phyloP scores from a whole-genome alignment of 208 protist species.

The Acanthamoeba lenticulata region DNA sequence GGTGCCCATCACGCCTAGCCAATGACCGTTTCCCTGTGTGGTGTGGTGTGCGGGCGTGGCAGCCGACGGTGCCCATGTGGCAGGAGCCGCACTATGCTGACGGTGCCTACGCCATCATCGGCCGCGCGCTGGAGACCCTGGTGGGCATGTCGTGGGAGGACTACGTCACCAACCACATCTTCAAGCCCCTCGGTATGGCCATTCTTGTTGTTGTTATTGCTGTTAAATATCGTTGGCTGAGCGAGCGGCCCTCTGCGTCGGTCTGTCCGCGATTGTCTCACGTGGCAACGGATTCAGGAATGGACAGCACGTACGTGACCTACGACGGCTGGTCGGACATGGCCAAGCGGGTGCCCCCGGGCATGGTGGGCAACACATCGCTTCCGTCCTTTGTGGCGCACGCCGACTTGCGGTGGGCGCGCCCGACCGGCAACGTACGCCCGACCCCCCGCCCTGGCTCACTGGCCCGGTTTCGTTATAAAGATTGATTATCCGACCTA shows the following conservation, averaged over 20 bases:
- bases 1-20: no score
- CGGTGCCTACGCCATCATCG: slow-evolving; percentile 48
- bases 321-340: background rate
- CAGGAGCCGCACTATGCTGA: slow-evolving; percentile 14
- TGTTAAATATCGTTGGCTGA: background rate
- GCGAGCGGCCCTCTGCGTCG: background rate
- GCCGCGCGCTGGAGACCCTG: background rate
- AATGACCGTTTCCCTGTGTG: no score
- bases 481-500: no score
- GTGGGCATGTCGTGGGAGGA: slow-evolving; percentile 15
- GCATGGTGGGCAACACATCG: background rate
- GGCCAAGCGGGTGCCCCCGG: slow-evolving; percentile 33
- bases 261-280: no score
- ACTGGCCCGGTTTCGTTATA: no score
- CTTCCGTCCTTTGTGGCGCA: background rate
- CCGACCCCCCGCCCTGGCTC: no score
- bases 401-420: slow-evolving; percentile 14
- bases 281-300: background rate
- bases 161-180: slow-evolving; percentile 28
- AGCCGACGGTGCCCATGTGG: slow-evolving; percentile 2
- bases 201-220: no score
- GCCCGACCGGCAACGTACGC: slow-evolving; percentile 18
- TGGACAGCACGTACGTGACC: background rate
- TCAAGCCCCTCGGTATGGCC: slow-evolving; percentile 27
- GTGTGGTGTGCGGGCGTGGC: no score